Conservation (phyloP, 2,329 filamentous ascomycete species). For the Colletotrichum orbiculare region DNA sequence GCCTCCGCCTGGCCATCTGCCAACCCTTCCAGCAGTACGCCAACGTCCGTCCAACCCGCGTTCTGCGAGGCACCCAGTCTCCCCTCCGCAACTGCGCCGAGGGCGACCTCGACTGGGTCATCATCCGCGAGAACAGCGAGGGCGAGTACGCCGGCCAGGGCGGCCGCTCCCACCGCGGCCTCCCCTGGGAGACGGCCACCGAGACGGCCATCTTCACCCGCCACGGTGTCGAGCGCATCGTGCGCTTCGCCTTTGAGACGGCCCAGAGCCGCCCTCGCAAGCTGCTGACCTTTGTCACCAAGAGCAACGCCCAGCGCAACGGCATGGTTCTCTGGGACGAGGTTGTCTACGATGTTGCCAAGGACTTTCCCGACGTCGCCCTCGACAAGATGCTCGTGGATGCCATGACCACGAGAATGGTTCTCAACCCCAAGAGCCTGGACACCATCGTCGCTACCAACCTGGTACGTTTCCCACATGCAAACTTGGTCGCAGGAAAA, state of each 20-base stretch:
- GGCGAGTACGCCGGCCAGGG: slow-evolving; percentile 74
- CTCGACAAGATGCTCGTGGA: slow-evolving; percentile 74
- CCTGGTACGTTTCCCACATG: slow-evolving; percentile 47
- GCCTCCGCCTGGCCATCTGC: slow-evolving; percentile 71
- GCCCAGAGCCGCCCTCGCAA: slow-evolving; percentile 64
- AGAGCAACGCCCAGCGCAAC: slow-evolving; percentile 73
- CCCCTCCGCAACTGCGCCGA: slow-evolving; percentile 60
- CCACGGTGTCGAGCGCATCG: slow-evolving; percentile 67
- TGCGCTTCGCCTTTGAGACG: slow-evolving; percentile 72
- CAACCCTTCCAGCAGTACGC: slow-evolving; percentile 74
- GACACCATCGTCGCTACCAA: slow-evolving; percentile 75
- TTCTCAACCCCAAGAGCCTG: slow-evolving; percentile 65
- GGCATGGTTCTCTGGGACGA: slow-evolving; percentile 78
- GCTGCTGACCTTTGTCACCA: slow-evolving; percentile 71
- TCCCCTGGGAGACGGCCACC: slow-evolving; percentile 69
- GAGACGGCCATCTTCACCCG: slow-evolving; percentile 73
- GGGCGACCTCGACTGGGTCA: slow-evolving; percentile 72
- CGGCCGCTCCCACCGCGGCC: slow-evolving; percentile 66
- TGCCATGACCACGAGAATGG: slow-evolving; percentile 61
- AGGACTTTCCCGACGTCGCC: slow-evolving; percentile 68
- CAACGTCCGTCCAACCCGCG: slow-evolving; percentile 71
- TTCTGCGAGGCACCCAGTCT: slow-evolving; percentile 67
- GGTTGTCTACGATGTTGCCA: slow-evolving; percentile 64
- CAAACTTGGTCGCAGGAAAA: neutral
- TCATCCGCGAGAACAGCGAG: slow-evolving; percentile 74